phyloP scores from a whole-genome alignment of 352 stramenopile genomes.

The Pythium plurisporium region DNA sequence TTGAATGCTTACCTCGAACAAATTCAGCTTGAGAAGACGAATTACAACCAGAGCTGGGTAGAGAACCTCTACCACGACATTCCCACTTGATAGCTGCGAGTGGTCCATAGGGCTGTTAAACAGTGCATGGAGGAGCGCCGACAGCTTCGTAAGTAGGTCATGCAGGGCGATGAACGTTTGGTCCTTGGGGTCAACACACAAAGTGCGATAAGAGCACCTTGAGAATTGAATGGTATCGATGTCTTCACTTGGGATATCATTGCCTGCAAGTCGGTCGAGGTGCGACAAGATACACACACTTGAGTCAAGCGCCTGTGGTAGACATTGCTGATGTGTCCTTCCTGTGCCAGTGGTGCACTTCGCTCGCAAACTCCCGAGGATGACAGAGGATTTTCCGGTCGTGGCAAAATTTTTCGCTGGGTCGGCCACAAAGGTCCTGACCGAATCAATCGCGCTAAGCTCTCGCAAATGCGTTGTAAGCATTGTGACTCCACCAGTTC shows the following conservation, averaged over 20 bases:
- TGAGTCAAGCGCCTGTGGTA: constrained; percentile 45
- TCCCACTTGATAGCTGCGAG: neutral
- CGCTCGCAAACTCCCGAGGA: constrained; percentile 43
- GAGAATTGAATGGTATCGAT: constrained; percentile 75
- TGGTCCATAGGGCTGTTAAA: constrained; percentile 1
- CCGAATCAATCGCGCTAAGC: constrained; percentile 29
- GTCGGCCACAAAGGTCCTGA: constrained; percentile 40
- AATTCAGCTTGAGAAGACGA: constrained; percentile 80
- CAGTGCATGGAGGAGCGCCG: constrained; percentile 23
- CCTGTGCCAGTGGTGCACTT: constrained; percentile 31
- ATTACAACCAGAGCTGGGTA: constrained; percentile 75
- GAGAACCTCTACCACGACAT: constrained; percentile 39
- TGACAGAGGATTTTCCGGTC: constrained; percentile 43
- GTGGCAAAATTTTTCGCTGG: constrained; percentile 48
- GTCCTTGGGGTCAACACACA: constrained; percentile 79
- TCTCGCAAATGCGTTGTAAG: constrained; percentile 28
- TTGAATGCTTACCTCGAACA: constrained; percentile 67
- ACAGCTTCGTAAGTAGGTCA: constrained; percentile 44
- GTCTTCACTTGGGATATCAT: constrained; percentile 70
- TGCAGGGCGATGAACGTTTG: constrained; percentile 63
- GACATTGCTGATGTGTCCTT: constrained; percentile 41
- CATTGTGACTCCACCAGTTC: constrained; percentile 21
- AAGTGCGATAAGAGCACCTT: constrained; percentile 60
- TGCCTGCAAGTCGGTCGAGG: constrained; percentile 71
- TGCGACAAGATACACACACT: constrained; percentile 74